Percentiles rank a stretch among this genome's conserved stretches.
phyloP scores from a whole-genome alignment of 2,329 filamentous ascomycete genomes.

The Talaromyces sp. region DNA sequence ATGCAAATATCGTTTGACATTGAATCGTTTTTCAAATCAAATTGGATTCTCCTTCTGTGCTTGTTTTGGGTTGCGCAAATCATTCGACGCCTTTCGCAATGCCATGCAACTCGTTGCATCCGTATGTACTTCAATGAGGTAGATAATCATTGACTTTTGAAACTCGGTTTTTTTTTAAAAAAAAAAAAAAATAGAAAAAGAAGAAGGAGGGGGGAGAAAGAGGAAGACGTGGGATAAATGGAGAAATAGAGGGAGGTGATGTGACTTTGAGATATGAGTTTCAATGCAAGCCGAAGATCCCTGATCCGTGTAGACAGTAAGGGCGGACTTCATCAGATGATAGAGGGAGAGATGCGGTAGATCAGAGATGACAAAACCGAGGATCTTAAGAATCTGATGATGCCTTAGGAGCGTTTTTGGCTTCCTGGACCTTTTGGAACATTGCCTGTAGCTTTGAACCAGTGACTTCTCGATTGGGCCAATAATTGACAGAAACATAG shows the following conservation, averaged over 20 bases:
- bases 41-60: slow-evolving; percentile 18
- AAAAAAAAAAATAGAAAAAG: neutral
- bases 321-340: neutral
- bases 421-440: slow-evolving; percentile 41
- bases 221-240: neutral
- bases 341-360: neutral
- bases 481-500: slow-evolving; percentile 48
- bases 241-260: neutral
- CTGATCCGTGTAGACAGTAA: neutral
- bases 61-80: slow-evolving; percentile 17
- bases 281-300: too few relatives aligned
- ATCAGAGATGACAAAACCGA: too few relatives aligned
- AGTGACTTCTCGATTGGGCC: slow-evolving; percentile 49
- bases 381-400: slow-evolving; percentile 31
- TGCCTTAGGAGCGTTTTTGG: slow-evolving; percentile 29
- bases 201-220: neutral
- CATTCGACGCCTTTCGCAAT: slow-evolving; percentile 30
- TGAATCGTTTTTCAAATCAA: slow-evolving; percentile 20
- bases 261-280: neutral
- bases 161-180: neutral
- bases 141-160: slow-evolving; percentile 10
- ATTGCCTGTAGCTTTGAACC: slow-evolving; percentile 40
- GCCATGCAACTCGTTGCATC: slow-evolving; percentile 26
- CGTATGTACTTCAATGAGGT: slow-evolving; percentile 27
- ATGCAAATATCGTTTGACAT: slow-evolving; percentile 29